Evolutionary conservation across 2,329 filamentous ascomycete genomes (phyloP).

Genomic region (Alternaria rosae): DNA sequence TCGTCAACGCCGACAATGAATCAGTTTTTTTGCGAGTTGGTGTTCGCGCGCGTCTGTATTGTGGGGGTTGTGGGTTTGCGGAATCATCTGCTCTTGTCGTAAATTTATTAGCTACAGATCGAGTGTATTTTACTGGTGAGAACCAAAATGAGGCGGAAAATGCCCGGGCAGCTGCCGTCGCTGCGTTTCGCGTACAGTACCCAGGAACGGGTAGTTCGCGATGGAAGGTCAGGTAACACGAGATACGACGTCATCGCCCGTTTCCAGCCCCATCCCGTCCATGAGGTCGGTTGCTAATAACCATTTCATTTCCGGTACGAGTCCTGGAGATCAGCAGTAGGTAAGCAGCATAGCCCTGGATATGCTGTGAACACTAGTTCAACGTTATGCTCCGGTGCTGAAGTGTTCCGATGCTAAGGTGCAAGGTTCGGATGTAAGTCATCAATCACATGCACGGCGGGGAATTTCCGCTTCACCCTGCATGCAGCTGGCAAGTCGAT

Average conservation of each 20-base stretch:
- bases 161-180: background rate
- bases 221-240: background rate
- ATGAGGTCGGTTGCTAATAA: background rate
- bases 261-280: background rate
- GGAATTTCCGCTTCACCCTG: background rate
- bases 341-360: background rate
- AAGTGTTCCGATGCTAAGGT: background rate
- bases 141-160: background rate
- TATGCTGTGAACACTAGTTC: constrained; percentile 1
- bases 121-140: background rate
- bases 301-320: background rate
- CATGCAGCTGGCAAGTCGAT: background rate
- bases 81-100: background rate
- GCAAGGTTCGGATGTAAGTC: background rate
- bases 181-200: background rate
- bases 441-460: background rate
- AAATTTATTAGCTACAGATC: background rate
- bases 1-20: background rate
- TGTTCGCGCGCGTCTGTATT: background rate
- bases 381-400: background rate
- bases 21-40: background rate
- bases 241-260: background rate
- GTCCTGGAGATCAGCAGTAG: background rate
- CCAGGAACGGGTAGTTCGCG: background rate
- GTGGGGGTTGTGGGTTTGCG: background rate